Conservation (phyloP, 352 stramenopile genomes). For the Lagenidium sp. region DNA sequence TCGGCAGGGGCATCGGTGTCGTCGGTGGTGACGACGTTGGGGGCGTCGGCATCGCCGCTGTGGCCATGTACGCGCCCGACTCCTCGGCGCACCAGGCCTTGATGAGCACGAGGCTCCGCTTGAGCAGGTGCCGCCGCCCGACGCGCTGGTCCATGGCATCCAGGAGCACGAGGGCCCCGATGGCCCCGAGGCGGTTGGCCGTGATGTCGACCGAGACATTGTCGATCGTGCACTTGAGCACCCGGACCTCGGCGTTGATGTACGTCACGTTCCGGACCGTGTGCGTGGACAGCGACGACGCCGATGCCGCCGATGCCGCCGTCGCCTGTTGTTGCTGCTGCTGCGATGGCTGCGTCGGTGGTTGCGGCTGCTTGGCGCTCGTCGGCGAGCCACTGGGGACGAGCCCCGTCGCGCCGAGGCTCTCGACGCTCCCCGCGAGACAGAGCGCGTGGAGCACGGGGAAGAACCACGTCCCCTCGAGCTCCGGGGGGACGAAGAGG, state of each 20-base stretch:
- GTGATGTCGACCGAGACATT: slow-evolving; percentile 87
- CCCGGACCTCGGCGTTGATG: slow-evolving; percentile 82
- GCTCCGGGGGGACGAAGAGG: slow-evolving; percentile 62
- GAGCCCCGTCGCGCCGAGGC: slow-evolving; percentile 2
- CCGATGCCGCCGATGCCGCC: not conserved
- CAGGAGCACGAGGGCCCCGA: slow-evolving; percentile 76
- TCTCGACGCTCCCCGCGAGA: slow-evolving; percentile 34
- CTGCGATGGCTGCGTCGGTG: not conserved
- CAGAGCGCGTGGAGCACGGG: slow-evolving; percentile 78
- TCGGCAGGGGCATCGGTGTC: not conserved
- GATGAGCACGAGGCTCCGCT: slow-evolving; percentile 83
- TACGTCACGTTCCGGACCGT: slow-evolving; percentile 87
- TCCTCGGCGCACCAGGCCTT: slow-evolving; percentile 89
- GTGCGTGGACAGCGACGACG: slow-evolving; percentile 4
- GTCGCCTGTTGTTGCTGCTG: not conserved
- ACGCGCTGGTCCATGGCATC: slow-evolving; percentile 77
- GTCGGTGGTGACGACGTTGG: slow-evolving; percentile 4
- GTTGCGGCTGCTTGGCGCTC: no score
- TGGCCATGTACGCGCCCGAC: slow-evolving; percentile 48
- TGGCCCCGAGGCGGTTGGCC: slow-evolving; percentile 71
- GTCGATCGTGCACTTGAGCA: slow-evolving; percentile 89
- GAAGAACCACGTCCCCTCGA: slow-evolving; percentile 84
- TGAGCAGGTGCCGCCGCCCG: slow-evolving; percentile 76
- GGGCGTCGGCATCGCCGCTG: not conserved
- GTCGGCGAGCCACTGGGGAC: not conserved